phyloP scores from a whole-genome alignment of 106 monocot species.

The Platanthera guangdongensis region DNA sequence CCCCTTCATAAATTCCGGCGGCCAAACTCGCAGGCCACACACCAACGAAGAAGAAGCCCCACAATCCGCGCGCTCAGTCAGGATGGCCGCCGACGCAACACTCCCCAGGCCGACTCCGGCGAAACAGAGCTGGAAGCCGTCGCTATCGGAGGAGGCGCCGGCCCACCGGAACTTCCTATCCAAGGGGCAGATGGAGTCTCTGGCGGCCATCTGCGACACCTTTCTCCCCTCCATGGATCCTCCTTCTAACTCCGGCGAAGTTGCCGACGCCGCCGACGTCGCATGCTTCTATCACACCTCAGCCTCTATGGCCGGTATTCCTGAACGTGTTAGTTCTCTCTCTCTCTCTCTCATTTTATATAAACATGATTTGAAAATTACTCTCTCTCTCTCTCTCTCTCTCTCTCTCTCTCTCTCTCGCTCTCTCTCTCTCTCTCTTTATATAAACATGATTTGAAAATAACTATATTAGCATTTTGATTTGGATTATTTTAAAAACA shows the following conservation, averaged over 20 bases:
- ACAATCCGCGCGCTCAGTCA: not conserved
- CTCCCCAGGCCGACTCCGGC: not conserved
- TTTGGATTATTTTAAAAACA: too few relatives aligned
- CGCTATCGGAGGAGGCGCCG: not conserved
- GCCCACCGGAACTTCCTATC: constrained; percentile 8
- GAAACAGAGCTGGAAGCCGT: not conserved
- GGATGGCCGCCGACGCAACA: not conserved
- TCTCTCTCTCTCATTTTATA: too few relatives aligned
- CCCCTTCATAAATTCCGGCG: not conserved
- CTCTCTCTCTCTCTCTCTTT: not conserved
- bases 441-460: too few relatives aligned
- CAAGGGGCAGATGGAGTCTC: constrained; percentile 22
- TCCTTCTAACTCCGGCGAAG: not conserved
- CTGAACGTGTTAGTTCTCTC: constrained; percentile 2
- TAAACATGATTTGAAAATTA: too few relatives aligned
- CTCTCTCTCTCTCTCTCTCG: too few relatives aligned
- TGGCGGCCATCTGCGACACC: constrained; percentile 26
- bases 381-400: too few relatives aligned
- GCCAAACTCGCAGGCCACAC: not conserved
- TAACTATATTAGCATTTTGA: too few relatives aligned
- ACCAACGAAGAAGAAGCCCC: not conserved
- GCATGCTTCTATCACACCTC: constrained; percentile 27
- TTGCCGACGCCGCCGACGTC: not conserved
- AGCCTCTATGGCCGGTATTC: constrained; percentile 24
- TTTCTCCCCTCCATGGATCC: constrained; percentile 19